These are phyloP conservation scores for Volutella citrinella DNA, from an alignment of 2,329 filamentous ascomycete genomes.

Conservation along the genomic window DNA sequence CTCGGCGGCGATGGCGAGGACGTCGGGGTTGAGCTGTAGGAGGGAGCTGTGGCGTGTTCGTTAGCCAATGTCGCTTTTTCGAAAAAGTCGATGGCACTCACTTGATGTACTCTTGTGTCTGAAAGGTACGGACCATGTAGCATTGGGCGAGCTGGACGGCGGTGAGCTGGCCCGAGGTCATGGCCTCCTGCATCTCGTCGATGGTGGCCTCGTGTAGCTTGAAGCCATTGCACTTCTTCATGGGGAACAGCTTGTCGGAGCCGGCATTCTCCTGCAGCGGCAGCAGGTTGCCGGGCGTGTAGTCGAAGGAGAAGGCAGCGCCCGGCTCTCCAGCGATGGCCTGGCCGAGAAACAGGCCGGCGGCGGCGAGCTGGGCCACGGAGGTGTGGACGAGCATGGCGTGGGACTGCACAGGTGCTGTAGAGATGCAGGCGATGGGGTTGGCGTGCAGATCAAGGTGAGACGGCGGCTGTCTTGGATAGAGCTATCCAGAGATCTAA, in stretches of 20 bases:
- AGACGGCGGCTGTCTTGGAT: no score
- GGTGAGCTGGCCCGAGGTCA: slow-evolving; percentile 53
- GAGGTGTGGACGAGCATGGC: slow-evolving; percentile 20
- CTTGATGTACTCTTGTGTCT: slow-evolving; percentile 65
- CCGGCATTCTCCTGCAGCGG: slow-evolving; percentile 35
- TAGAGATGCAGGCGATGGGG: not conserved
- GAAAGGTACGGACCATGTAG: slow-evolving; percentile 58
- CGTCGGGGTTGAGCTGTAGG: slow-evolving; percentile 67
- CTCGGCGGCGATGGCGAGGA: slow-evolving; percentile 55
- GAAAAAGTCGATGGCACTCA: slow-evolving; percentile 30
- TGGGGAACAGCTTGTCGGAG: slow-evolving; percentile 51
- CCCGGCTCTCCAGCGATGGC: slow-evolving; percentile 12
- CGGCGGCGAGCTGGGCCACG: no score
- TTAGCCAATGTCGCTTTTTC: not conserved
- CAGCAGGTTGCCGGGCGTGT: slow-evolving; percentile 28
- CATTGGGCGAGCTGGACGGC: slow-evolving; percentile 58
- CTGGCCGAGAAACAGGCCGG: slow-evolving; percentile 18
- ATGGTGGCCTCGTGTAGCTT: slow-evolving; percentile 67
- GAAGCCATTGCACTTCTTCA: slow-evolving; percentile 59
- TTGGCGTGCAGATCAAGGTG: slow-evolving; percentile 1
- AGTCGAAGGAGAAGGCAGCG: slow-evolving; percentile 18
- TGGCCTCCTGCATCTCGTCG: slow-evolving; percentile 60
- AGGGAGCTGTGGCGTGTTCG: slow-evolving; percentile 43
- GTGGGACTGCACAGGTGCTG: not conserved
- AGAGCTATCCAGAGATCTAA: no score